Percentiles rank a stretch among this genome's conserved stretches.
phyloP scores from a whole-genome alignment of 768 basidiomycete species.

The Hygrophorus russula region DNA sequence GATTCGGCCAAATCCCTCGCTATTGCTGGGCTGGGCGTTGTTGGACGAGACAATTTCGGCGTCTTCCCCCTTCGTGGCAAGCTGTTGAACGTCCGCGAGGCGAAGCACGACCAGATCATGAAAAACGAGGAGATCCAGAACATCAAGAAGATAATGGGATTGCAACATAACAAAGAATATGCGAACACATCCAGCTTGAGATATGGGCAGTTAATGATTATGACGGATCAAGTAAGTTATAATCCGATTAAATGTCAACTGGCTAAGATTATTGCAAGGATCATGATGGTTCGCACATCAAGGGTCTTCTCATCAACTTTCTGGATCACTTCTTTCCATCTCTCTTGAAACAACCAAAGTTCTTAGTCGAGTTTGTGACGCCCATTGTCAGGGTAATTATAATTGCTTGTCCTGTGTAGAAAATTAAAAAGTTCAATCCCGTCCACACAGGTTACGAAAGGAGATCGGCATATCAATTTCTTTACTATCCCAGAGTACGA shows the following conservation, averaged over 20 bases:
- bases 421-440: not conserved
- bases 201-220: slow-evolving; percentile 96
- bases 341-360: slow-evolving; percentile 78
- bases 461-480: slow-evolving; percentile 71
- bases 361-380: slow-evolving; percentile 96
- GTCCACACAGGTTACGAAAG: slow-evolving; percentile 55
- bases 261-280: slow-evolving; percentile 41
- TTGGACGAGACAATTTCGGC: slow-evolving; percentile 93
- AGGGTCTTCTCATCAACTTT: slow-evolving; percentile 98
- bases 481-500: slow-evolving; percentile 98
- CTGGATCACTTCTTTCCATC: slow-evolving; percentile 96
- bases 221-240: slow-evolving; percentile 89
- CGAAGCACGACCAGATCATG: slow-evolving; percentile 91
- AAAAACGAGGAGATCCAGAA: slow-evolving; percentile 97
- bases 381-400: slow-evolving; percentile 84
- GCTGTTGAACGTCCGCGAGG: slow-evolving; percentile 93
- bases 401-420: not conserved
- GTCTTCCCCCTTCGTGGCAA: slow-evolving; percentile 98
- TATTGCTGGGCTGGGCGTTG: slow-evolving; percentile 87
- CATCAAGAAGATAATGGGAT: slow-evolving; percentile 96
- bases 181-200: slow-evolving; percentile 53
- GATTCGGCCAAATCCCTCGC: slow-evolving; percentile 98
- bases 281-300: slow-evolving; percentile 99
- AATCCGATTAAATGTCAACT: not conserved
- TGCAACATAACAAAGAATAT: slow-evolving; percentile 92